These are phyloP conservation scores for Penicillium ochrochloron DNA, from an alignment of 495 filamentous ascomycete genomes.

Conservation along the genomic window DNA sequence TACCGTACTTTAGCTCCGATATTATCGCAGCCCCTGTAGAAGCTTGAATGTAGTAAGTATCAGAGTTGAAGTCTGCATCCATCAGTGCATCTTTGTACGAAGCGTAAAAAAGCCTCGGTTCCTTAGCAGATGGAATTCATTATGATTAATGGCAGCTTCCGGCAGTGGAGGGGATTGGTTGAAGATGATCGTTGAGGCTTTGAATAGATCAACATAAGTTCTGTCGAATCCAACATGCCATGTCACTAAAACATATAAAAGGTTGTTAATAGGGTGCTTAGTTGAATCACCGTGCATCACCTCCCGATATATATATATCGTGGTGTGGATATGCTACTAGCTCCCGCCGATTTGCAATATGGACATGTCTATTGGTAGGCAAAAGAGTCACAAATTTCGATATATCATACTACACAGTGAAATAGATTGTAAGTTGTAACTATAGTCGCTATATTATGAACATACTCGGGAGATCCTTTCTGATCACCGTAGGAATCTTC, in stretches of 20 bases:
- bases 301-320: conserved; percentile 7
- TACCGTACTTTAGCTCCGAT: too few species aligned
- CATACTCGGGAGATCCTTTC: conserved; percentile 23
- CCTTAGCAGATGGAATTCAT: not conserved
- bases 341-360: conserved; percentile 24
- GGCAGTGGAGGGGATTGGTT: not conserved
- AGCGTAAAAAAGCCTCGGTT: not conserved
- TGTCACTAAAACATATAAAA: not conserved
- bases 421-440: not conserved
- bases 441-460: not conserved
- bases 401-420: not conserved
- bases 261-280: not conserved
- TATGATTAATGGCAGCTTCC: not conserved
- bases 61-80: too few species aligned
- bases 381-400: not conserved
- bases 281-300: not conserved
- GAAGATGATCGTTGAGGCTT: not conserved
- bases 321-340: conserved; percentile 22
- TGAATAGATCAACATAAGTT: not conserved
- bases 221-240: not conserved
- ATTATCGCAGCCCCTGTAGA: too few species aligned
- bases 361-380: conserved; percentile 18
- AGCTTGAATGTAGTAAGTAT: too few species aligned
- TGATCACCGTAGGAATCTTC: conserved; percentile 27
- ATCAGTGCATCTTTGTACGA: too few species aligned